A percentile compares a stretch with the other conserved stretches of the same genome.
Conservation (phyloP, 192 early-diverging fungal genomes). For the Linnemannia hyalina region DNA sequence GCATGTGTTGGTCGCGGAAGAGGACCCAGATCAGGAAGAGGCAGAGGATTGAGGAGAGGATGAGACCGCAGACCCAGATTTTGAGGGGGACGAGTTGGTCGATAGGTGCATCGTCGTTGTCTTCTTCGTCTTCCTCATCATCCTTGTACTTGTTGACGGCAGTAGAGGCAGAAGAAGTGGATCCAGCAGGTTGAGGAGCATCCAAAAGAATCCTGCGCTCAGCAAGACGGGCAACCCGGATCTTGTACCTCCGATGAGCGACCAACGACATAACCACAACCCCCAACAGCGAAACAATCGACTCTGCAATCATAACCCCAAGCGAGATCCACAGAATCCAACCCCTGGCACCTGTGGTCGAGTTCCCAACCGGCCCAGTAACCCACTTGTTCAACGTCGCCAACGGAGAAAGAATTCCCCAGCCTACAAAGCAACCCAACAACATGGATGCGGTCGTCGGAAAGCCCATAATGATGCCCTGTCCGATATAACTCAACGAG, state of each 20-base stretch:
- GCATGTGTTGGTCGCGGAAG: slow-evolving; percentile 72
- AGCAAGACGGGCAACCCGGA: slow-evolving; percentile 7
- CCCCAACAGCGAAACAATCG: slow-evolving; percentile 70
- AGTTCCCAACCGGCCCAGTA: slow-evolving; percentile 74
- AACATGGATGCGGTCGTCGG: slow-evolving; percentile 82
- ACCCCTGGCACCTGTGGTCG: slow-evolving; percentile 77
- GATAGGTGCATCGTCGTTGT: slow-evolving; percentile 59
- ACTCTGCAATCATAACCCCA: slow-evolving; percentile 85
- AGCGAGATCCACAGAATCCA: slow-evolving; percentile 88
- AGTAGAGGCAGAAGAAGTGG: neutral
- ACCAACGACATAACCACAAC: slow-evolving; percentile 56
- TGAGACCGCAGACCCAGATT: slow-evolving; percentile 75
- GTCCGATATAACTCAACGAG: slow-evolving; percentile 81
- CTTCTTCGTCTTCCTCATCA: slow-evolving; percentile 33
- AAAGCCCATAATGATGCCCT: slow-evolving; percentile 87
- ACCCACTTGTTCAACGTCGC: slow-evolving; percentile 81
- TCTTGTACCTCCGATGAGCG: slow-evolving; percentile 54
- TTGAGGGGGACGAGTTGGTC: slow-evolving; percentile 72
- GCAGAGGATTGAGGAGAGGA: slow-evolving; percentile 71
- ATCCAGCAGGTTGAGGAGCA: neutral
- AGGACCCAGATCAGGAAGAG: slow-evolving; percentile 71
- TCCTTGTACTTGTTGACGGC: neutral
- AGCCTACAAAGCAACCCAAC: slow-evolving; percentile 76
- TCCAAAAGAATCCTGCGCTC: slow-evolving; percentile 12
- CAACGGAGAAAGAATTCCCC: slow-evolving; percentile 80